phyloP scores from a whole-genome alignment of 2,329 filamentous ascomycete species.

The Berkeleyomyces rouxiae region DNA sequence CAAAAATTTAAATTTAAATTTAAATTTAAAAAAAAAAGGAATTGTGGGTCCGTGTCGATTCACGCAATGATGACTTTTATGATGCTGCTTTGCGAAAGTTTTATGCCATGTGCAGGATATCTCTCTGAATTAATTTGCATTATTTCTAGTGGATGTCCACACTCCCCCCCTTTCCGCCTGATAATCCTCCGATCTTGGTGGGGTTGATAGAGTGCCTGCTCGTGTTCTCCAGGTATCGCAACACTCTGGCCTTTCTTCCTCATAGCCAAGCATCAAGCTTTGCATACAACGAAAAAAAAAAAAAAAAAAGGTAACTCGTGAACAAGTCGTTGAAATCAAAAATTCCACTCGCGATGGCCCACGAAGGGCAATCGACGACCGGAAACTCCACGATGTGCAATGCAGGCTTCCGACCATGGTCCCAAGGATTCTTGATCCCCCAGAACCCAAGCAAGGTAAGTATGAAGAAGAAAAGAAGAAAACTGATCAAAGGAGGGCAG shows the following conservation, averaged over 20 bases:
- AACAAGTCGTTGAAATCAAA: slow-evolving; percentile 10
- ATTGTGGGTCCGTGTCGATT: too few species aligned
- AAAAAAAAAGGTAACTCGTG: background rate
- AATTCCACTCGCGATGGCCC: slow-evolving; percentile 15
- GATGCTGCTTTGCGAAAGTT: too few species aligned
- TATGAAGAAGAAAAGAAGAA: slow-evolving; percentile 12
- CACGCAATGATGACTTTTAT: too few species aligned
- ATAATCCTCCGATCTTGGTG: too few species aligned
- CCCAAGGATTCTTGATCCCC: slow-evolving; percentile 13
- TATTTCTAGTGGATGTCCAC: too few species aligned
- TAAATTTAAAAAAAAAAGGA: too few species aligned
- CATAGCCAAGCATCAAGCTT: slow-evolving; percentile 9
- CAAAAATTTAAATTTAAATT: too few species aligned
- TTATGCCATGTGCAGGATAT: too few species aligned
- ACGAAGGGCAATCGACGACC: slow-evolving; percentile 14
- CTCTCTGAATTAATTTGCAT: too few species aligned
- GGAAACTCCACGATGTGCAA: slow-evolving; percentile 15
- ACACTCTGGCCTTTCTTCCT: slow-evolving; percentile 5
- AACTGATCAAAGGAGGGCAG: slow-evolving; percentile 7
- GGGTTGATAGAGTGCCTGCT: too few species aligned
- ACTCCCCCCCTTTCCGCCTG: too few species aligned
- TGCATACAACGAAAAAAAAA: slow-evolving; percentile 11
- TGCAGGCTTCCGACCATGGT: slow-evolving; percentile 14
- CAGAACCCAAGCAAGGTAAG: slow-evolving; percentile 15
- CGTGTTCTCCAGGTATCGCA: too few species aligned